Evolutionary conservation across 345 rosid species (phyloP), one percentile per base, ranked within the genome.

Genomic region (Ceriops decandra): DNA sequence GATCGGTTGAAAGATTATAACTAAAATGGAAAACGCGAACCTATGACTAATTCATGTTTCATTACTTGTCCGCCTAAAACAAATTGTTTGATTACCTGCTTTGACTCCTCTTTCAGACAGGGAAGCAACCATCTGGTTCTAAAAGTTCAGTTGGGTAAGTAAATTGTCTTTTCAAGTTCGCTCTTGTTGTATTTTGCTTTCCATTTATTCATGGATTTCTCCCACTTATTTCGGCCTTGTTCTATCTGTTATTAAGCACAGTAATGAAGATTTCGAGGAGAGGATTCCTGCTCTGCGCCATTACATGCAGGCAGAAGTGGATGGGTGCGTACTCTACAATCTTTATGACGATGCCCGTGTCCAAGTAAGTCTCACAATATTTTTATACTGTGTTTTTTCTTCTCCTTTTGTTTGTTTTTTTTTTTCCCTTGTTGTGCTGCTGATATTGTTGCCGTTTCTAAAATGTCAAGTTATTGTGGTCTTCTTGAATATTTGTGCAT

Each of bases 321-420:
- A 88, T 70, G 83, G 87, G 30, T 10, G 57, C 13, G 8, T 63
- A 9, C 22, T 51, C 0, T 88, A 75, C 60, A 57, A 80, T 52
- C 85, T 92, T 36, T 57, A 79, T 22, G 91, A 90, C 36, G 83
- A 85, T 76, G 96, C 92, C 5, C 69, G 82, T 68, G 96, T 92
- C 17, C 51, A 87, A 57, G 96, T 83, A 42, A 80, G 78, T 74
- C 27, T 60, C 20, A 2, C 64, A 15, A 35, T 35, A 19, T 20
- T 20, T 22, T 15, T 51, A 3, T 58, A 46, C n/a, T 28, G 20
- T 15, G 36, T 33, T 33, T 33, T 9, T 33, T 33, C 9, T 6
- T 33, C 10, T 33, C 26, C 26, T 24, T 24, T 24, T 24, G 26
- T 24, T 24, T 24, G 0, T 24, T 24, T 24, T 24, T 24, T 33